These are phyloP conservation scores for Tricholoma saponaceum DNA, from an alignment of 768 basidiomycete genomes.

Conservation along the genomic window DNA sequence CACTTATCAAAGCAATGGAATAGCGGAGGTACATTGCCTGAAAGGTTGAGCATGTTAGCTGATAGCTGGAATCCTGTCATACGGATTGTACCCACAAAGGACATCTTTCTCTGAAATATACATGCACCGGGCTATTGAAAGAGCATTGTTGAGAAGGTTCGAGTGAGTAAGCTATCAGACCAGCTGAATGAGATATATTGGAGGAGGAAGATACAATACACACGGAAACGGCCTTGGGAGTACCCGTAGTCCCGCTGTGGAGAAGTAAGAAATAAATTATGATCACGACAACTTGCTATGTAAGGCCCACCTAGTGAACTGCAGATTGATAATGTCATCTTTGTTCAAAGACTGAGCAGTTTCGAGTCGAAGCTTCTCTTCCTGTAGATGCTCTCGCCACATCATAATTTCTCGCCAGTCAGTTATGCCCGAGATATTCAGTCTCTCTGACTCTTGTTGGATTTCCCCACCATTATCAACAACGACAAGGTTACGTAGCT, in stretches of 20 bases:
- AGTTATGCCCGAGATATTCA: slow-evolving; percentile 45
- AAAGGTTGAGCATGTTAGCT: not conserved
- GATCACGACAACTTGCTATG: not conserved
- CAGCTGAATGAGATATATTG: not conserved
- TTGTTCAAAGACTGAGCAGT: slow-evolving; percentile 37
- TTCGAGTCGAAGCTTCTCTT: slow-evolving; percentile 40
- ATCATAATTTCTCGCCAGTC: slow-evolving; percentile 73
- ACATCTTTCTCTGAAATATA: slow-evolving; percentile 58
- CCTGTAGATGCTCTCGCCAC: slow-evolving; percentile 54
- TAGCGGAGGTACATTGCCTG: slow-evolving; percentile 79
- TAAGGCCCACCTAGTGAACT: slow-evolving; percentile 70
- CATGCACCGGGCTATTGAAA: slow-evolving; percentile 73
- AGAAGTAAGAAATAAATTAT: not conserved
- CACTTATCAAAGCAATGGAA: slow-evolving; percentile 91
- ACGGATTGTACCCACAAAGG: slow-evolving; percentile 46
- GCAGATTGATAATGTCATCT: slow-evolving; percentile 77
- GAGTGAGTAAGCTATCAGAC: slow-evolving; percentile 64
- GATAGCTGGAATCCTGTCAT: not conserved
- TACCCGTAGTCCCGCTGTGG: slow-evolving; percentile 72
- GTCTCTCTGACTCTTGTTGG: slow-evolving; percentile 31
- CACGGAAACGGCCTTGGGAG: slow-evolving; percentile 82
- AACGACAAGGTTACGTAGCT: slow-evolving; percentile 59
- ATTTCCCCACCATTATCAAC: slow-evolving; percentile 54
- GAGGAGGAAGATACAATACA: slow-evolving; percentile 14
- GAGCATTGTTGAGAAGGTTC: slow-evolving; percentile 75